phyloP scores from a whole-genome alignment of 192 early-diverging fungal genomes.

The Diversispora eburnea region DNA sequence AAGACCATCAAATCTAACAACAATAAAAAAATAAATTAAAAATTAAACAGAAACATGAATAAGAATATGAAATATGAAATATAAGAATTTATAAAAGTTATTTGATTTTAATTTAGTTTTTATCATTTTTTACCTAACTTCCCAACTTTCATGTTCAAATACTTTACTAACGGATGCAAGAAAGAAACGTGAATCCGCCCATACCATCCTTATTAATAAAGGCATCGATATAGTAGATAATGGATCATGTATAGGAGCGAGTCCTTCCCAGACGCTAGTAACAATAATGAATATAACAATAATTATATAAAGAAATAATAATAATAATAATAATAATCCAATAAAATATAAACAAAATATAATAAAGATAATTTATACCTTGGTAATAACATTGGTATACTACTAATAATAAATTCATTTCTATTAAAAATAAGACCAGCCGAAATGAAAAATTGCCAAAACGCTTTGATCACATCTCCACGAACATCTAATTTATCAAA shows the following conservation, averaged over 20 bases:
- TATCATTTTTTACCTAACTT: constrained; percentile 38
- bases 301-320: not conserved
- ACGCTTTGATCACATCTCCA: constrained; percentile 43
- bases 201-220: constrained; percentile 46
- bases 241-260: constrained; percentile 45
- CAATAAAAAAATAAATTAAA: not conserved
- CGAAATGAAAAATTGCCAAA: constrained; percentile 43
- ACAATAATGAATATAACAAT: not conserved
- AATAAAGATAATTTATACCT: constrained; percentile 39
- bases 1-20: constrained; percentile 42
- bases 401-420: constrained; percentile 45
- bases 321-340: not conserved
- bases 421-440: constrained; percentile 42
- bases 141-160: constrained; percentile 50
- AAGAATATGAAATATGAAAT: not conserved
- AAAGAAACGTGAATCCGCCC: constrained; percentile 37
- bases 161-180: constrained; percentile 42
- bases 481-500: constrained; percentile 38
- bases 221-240: constrained; percentile 39
- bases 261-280: constrained; percentile 49
- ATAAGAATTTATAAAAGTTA: not conserved
- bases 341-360: not conserved
- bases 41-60: not conserved
- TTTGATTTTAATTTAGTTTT: not conserved
- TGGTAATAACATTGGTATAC: constrained; percentile 44